Base-by-base conservation (phyloP, 148 eudicot species). In the Chenopodium suecicum region DNA sequence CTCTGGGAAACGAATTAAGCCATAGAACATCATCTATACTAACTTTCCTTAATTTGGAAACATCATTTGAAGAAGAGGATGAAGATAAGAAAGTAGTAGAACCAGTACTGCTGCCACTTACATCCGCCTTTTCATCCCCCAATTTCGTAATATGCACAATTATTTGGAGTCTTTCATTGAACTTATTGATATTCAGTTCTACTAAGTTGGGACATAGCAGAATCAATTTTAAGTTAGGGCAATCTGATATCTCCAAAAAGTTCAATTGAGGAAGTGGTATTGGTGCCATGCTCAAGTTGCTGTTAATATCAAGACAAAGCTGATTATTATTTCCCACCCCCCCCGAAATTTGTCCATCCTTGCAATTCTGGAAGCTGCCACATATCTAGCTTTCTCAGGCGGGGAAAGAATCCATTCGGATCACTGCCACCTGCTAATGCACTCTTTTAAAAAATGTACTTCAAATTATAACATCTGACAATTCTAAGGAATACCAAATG, bases 161-260 rank as follows among this genome's bases (percentile, higher is more conserved):
- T 63, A 63, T 9, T 63, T 63, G 66, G 25, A 63, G 9, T 20
- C 9, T 63, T 63, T 9, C n/a, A 63, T 63, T 22, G 66, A 63
- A 63, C n/a, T 0, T 0, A 0, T 1, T 0, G 23, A 63, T 23
- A n/a, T 1, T 0, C n/a, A 63, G 25, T 9, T 63, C 9, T 9
- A 6, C 66, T 20, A 63, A 63, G 66, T 63, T 63, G 25, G 66
- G 66, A 63, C 66, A 63, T 20, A n/a, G 5, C 66, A 63, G 27
- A 63, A n/a, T 63, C 7, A 10, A 63, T 63, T 0, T 63, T 25
- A 63, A 20, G 0, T 63, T 23, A 7, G 29, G 66, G 25, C 66
- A 64, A 10, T 4, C 0, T 0, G 1, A 1, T 64, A 64, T 7
- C 1, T 0, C 1, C 29, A 63, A 22, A 20, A 9, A 63, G 9